Percentiles rank a stretch among this genome's conserved stretches.
Conservation (phyloP, 768 basidiomycete species). For the Psilocybe azurescens region DNA sequence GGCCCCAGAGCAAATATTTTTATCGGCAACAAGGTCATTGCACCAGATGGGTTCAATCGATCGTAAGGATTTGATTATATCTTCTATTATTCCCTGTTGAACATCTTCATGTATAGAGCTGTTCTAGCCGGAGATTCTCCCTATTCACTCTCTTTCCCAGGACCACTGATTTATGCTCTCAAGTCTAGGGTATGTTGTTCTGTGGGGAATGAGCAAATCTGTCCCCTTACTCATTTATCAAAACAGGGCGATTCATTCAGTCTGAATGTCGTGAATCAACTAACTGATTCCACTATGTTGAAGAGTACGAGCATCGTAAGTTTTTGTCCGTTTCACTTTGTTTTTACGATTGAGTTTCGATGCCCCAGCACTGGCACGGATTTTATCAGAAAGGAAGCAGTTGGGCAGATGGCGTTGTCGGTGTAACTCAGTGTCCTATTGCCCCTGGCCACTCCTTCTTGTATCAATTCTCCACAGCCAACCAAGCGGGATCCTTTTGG, state of each 20-base stretch:
- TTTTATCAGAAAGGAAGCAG: slow-evolving; percentile 40
- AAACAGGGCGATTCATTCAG: slow-evolving; percentile 44
- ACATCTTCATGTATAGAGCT: slow-evolving; percentile 21
- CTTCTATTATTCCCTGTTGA: too few relatives aligned
- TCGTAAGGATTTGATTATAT: slow-evolving; percentile 26
- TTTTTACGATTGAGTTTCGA: neutral
- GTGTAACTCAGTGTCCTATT: slow-evolving; percentile 50
- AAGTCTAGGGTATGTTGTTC: neutral
- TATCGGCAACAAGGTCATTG: slow-evolving; percentile 46
- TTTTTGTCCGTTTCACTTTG: neutral
- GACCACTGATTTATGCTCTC: slow-evolving; percentile 30
- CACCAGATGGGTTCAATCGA: slow-evolving; percentile 53
- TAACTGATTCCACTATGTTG: slow-evolving; percentile 55
- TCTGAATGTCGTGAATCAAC: slow-evolving; percentile 48
- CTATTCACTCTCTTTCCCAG: slow-evolving; percentile 27
- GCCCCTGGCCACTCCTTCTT: slow-evolving; percentile 41
- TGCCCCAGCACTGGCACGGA: slow-evolving; percentile 51
- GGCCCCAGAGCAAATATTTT: slow-evolving; percentile 38
- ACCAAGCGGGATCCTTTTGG: slow-evolving; percentile 54
- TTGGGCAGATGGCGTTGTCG: slow-evolving; percentile 46
- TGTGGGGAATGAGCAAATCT: neutral
- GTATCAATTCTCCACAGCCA: slow-evolving; percentile 39
- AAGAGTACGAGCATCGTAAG: slow-evolving; percentile 56
- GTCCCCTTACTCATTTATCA: neutral
- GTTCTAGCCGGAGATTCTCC: slow-evolving; percentile 35